Percentiles rank a stretch among this genome's conserved stretches.
phyloP scores from a whole-genome alignment of 148 eudicot genomes.

The Simmondsia chinensis region DNA sequence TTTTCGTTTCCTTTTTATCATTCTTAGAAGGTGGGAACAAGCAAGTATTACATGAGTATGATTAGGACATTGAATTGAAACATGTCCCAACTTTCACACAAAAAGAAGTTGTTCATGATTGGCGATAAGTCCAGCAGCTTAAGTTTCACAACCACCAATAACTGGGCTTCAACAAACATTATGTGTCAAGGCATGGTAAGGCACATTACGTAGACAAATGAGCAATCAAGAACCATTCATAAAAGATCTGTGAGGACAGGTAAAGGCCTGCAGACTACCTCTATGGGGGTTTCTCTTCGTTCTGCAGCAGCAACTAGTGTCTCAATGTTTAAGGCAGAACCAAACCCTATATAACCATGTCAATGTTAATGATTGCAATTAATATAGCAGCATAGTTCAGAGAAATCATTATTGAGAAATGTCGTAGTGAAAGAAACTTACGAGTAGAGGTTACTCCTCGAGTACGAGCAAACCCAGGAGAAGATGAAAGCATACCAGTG shows the following conservation, averaged over 20 bases:
- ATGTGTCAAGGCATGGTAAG: neutral
- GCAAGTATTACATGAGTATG: too few relatives aligned
- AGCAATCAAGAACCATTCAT: too few relatives aligned
- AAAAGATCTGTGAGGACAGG: too few relatives aligned
- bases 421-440: conserved; percentile 17
- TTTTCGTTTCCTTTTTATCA: too few relatives aligned
- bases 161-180: too few relatives aligned
- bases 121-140: too few relatives aligned
- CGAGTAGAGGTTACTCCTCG: conserved; percentile 62
- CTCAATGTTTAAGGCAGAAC: conserved; percentile 89
- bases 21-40: too few relatives aligned
- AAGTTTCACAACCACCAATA: too few relatives aligned
- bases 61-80: too few relatives aligned
- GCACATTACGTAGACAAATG: neutral
- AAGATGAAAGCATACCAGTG: conserved; percentile 41
- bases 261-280: conserved; percentile 38
- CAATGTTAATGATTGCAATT: neutral
- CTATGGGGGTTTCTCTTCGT: conserved; percentile 77
- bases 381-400: conserved; percentile 1
- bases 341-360: conserved; percentile 54
- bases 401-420: neutral
- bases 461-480: conserved; percentile 54
- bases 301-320: conserved; percentile 99
- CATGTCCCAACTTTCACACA: too few relatives aligned
- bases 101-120: too few relatives aligned